Evolutionary conservation across 2,329 filamentous ascomycete species (phyloP).

Genomic region (Fusarium subtropicale): DNA sequence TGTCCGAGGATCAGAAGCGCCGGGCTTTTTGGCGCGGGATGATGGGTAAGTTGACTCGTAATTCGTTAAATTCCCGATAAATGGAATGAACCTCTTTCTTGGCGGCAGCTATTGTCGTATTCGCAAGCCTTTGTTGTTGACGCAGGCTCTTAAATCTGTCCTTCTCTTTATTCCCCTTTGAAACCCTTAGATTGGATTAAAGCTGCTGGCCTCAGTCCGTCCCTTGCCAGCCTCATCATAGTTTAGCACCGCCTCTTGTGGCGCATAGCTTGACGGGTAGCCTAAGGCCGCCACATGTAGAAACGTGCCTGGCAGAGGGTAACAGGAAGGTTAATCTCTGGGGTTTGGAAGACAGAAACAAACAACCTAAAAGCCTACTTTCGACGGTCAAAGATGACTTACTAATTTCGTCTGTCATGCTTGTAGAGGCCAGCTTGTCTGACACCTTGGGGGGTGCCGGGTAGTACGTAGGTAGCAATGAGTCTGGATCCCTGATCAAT

Average conservation of each 20-base stretch:
- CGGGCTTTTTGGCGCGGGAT: constrained; percentile 13
- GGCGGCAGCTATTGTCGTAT: constrained; percentile 5
- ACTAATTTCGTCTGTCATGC: not conserved
- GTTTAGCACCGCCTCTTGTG: constrained; percentile 32
- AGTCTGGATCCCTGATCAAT: constrained; percentile 11
- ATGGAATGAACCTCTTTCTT: not conserved
- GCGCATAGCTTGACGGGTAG: not conserved
- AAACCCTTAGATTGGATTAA: constrained; percentile 23
- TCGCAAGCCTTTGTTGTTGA: constrained; percentile 20
- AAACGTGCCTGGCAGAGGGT: not conserved
- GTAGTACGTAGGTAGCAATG: not conserved
- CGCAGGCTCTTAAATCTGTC: constrained; percentile 19
- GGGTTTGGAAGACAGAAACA: not conserved
- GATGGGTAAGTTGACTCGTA: constrained; percentile 1
- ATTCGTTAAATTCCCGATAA: not conserved
- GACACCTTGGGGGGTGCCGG: not conserved
- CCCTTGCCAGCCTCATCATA: constrained; percentile 36
- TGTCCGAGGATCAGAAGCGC: constrained; percentile 7
- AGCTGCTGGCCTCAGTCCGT: constrained; percentile 42
- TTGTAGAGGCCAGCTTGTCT: not conserved
- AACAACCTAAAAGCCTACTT: not conserved
- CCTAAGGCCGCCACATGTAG: constrained; percentile 38
- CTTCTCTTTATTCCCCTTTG: constrained; percentile 37
- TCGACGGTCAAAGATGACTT: not conserved
- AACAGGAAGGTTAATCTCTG: not conserved